Percentiles rank a stretch among this genome's conserved stretches.
phyloP scores from a whole-genome alignment of 2,329 filamentous ascomycete species.

The Nothopassalora personata region DNA sequence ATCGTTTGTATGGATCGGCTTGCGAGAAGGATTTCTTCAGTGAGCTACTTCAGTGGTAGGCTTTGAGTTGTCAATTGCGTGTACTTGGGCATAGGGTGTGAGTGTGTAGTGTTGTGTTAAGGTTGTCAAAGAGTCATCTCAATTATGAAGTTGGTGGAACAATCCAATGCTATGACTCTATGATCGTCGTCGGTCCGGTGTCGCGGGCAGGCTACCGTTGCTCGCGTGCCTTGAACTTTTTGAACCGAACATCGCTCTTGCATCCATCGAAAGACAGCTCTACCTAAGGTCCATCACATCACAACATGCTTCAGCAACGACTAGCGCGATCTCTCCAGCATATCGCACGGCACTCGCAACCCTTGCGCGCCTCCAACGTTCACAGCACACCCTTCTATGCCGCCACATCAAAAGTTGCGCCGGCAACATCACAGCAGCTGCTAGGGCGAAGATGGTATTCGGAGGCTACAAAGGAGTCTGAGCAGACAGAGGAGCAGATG shows the following conservation, averaged over 20 bases:
- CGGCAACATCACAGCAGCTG: constrained; percentile 28
- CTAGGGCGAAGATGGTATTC: constrained; percentile 42
- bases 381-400: constrained; percentile 26
- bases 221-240: not conserved
- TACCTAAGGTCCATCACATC: constrained; percentile 1
- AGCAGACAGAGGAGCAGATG: constrained; percentile 37
- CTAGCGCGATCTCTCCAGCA: constrained; percentile 44
- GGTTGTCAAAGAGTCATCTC: not conserved
- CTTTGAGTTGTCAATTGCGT: not conserved
- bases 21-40: not conserved
- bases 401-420: constrained; percentile 27
- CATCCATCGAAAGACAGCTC: constrained; percentile 2
- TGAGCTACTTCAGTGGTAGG: not conserved
- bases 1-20: not conserved
- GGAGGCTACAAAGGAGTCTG: constrained; percentile 33
- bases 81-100: not conserved
- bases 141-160: not conserved
- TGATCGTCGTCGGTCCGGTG: not conserved
- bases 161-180: not conserved
- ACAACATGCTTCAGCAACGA: constrained; percentile 47
- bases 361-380: constrained; percentile 25
- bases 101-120: not conserved
- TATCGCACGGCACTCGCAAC: constrained; percentile 27
- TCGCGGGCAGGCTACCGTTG: not conserved
- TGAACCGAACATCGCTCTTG: not conserved